Evolutionary conservation across 768 basidiomycete genomes (phyloP), one percentile per base, ranked within the genome.

Genomic region (Xerocomus spinulosus): DNA sequence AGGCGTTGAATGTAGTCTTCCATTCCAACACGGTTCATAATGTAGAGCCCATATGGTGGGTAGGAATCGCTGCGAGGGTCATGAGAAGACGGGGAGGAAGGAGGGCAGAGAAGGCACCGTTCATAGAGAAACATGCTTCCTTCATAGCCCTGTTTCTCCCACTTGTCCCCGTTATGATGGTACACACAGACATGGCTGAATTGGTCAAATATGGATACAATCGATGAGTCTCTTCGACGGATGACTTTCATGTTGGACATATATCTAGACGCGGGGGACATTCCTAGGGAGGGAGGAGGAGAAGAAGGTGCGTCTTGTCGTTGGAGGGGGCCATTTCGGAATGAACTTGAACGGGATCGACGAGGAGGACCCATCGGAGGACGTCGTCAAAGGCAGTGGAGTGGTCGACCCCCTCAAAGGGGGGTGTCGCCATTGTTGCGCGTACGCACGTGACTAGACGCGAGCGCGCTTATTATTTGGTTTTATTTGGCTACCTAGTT

Each of bases 71-170:
- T 91, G 56, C 15, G 28, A 1, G 17, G 12, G 43, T 50, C 36
- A 49, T 37, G 46, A 52, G 33, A 35, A n/a, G 51, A 56, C 28
- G 42, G 9, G 37, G 17, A n/a, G 33, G 6, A 7, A 17, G 24
- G 23, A 9, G 1, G 18, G 25, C 0, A 34, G 4, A 4, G 6
- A 18, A 0, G 28, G 17, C 56, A 89, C 88, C 88, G 75, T 70
- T 92, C 88, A 58, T 86, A 89, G 55, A 92, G 72, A 69, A 92
- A 92, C 82, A 92, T 88, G 68, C 80, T 85, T n/a, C 89, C 90
- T 64, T 92, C 89, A 61, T 68, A 86, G 35, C 88, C 88, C 51
- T 85, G 79, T 66, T 89, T 90, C 66, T 82, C 80, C 89, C 89
- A 92, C 60, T 81, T 83, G 57, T 76, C 68, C 7, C 75, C 85